Conservation (phyloP, 2,329 filamentous ascomycete species). For the Xylariomycetidae sp. region DNA sequence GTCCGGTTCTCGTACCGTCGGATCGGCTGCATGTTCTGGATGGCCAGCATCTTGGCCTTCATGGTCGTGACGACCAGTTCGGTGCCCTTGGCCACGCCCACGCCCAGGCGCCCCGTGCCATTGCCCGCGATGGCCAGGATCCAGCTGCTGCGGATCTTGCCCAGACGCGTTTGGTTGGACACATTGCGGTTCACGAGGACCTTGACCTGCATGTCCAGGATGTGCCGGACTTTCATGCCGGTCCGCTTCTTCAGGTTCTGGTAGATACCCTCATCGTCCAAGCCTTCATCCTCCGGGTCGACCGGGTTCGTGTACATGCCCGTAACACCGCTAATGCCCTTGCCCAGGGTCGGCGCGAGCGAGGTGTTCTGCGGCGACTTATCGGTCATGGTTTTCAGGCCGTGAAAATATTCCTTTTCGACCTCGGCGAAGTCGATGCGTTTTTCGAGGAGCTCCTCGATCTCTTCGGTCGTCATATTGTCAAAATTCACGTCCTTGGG, state of each 20-base stretch:
- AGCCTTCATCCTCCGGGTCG: conserved; percentile 44
- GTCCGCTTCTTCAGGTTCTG: conserved; percentile 48
- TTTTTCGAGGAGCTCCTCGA: conserved; percentile 26
- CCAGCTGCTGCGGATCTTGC: conserved; percentile 78
- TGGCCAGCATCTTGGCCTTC: conserved; percentile 74
- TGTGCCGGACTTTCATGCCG: conserved; percentile 46
- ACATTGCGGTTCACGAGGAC: conserved; percentile 68
- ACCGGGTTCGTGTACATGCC: conserved; percentile 42
- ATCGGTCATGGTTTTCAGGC: no score
- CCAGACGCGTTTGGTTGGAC: conserved; percentile 89
- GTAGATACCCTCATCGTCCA: conserved; percentile 46
- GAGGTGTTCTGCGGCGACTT: conserved; percentile 34
- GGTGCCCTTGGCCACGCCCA: conserved; percentile 84
- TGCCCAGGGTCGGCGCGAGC: conserved; percentile 42
- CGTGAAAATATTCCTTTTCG: no score
- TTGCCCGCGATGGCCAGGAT: conserved; percentile 81
- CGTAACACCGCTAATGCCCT: conserved; percentile 46
- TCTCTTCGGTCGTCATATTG: conserved; percentile 45
- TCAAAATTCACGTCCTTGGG: conserved; percentile 39
- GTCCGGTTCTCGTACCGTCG: conserved; percentile 86
- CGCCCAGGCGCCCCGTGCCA: conserved; percentile 73
- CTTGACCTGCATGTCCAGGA: conserved; percentile 58
- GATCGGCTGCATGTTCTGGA: conserved; percentile 90
- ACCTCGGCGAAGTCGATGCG: conserved; percentile 15
- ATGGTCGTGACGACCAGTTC: conserved; percentile 61